Conservation (phyloP, 257 asterid species). For the Penstemon davidsonii region DNA sequence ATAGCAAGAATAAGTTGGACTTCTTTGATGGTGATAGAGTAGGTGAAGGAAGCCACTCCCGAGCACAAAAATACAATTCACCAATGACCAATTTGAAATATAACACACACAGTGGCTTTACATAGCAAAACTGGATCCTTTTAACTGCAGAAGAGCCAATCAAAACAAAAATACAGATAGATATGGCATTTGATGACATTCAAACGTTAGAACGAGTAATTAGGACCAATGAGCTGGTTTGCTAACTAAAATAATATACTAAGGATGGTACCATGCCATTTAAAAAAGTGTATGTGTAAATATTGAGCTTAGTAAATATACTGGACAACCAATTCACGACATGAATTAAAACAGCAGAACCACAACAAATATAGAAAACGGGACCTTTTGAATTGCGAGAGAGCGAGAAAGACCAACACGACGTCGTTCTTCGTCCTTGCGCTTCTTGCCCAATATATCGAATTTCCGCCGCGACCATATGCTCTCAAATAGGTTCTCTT, state of each 20-base stretch:
- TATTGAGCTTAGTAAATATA: too few relatives aligned
- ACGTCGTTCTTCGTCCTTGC: conserved; percentile 81
- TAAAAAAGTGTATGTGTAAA: too few relatives aligned
- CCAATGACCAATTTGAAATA: too few relatives aligned
- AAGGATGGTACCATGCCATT: too few relatives aligned
- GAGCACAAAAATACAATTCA: not conserved
- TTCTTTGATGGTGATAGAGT: not conserved
- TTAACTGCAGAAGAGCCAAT: not conserved
- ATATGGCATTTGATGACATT: too few relatives aligned
- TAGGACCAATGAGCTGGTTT: too few relatives aligned
- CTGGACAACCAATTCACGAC: not conserved
- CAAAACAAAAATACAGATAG: not conserved
- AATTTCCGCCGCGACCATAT: conserved; percentile 88
- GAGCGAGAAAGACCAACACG: conserved; percentile 92
- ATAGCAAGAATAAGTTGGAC: not conserved
- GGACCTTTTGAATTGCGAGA: conserved; percentile 75
- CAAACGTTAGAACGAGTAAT: too few relatives aligned
- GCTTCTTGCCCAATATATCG: conserved; percentile 76
- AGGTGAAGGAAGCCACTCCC: not conserved
- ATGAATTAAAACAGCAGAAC: conserved; percentile 12
- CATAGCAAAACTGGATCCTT: not conserved
- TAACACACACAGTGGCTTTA: not conserved
- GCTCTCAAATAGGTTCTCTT: conserved; percentile 80
- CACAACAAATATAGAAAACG: not conserved
- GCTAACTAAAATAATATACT: too few relatives aligned